Percentiles rank a stretch among this genome's conserved stretches.
Conservation (phyloP, 2,329 filamentous ascomycete species). For the Dactylellina parvicollis region DNA sequence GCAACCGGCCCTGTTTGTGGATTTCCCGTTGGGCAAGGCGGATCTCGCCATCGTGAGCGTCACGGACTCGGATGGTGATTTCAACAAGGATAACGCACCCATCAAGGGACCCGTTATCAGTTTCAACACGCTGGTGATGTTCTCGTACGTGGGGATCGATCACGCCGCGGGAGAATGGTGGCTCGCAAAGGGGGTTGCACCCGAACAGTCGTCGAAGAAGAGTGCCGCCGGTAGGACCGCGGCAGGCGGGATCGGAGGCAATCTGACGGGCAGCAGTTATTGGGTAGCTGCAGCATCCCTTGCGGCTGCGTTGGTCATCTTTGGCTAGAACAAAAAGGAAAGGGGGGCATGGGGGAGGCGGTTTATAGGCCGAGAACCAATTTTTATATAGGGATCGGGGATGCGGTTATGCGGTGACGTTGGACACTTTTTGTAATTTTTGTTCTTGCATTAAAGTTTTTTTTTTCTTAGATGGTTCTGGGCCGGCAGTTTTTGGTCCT, state of each 20-base stretch:
- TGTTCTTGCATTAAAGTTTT: too few relatives aligned
- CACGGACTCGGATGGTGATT: background rate
- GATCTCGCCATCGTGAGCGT: background rate
- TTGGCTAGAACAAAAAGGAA: constrained; percentile 1
- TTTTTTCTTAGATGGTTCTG: too few relatives aligned
- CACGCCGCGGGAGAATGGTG: constrained; percentile 31
- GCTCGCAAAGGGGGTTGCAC: constrained; percentile 3
- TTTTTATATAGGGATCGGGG: too few relatives aligned
- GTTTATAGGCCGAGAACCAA: too few relatives aligned
- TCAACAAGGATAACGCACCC: background rate
- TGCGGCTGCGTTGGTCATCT: constrained; percentile 22
- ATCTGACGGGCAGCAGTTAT: background rate
- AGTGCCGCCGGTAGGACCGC: background rate
- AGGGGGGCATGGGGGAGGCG: too few relatives aligned
- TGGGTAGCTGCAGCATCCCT: constrained; percentile 25
- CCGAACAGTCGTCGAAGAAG: too few relatives aligned
- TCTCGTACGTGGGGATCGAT: constrained; percentile 36
- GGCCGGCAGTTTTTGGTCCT: too few relatives aligned
- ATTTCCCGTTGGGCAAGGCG: background rate
- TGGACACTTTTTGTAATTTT: too few relatives aligned
- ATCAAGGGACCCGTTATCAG: constrained; percentile 9
- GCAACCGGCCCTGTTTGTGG: background rate
- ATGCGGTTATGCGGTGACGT: too few relatives aligned
- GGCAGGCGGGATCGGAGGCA: constrained; percentile 15
- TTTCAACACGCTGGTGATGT: constrained; percentile 1